Conservation (phyloP, 73 alveolate genomes). For the Effrenium voratum region DNA sequence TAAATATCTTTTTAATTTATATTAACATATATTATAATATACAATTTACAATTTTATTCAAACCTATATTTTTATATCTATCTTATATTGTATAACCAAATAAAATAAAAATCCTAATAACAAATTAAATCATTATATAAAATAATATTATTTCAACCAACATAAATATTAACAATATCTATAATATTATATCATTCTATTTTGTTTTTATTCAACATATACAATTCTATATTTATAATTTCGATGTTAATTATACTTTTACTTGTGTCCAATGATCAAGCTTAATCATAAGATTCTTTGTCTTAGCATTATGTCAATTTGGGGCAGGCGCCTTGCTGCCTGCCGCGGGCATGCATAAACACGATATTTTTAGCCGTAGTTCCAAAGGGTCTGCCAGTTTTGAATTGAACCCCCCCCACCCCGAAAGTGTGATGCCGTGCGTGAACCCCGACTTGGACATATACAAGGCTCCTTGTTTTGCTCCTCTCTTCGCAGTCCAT, state of each 20-base stretch:
- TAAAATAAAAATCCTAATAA: background rate
- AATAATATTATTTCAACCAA: background rate
- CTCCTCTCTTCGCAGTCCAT: too few species aligned
- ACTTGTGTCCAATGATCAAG: background rate
- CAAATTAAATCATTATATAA: too few species aligned
- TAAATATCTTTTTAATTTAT: background rate
- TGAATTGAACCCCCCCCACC: background rate
- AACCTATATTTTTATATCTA: background rate
- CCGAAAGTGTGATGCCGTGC: background rate
- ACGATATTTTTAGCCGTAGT: too few species aligned
- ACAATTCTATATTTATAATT: too few species aligned
- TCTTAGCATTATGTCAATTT: conserved; percentile 18
- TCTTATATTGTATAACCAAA: background rate
- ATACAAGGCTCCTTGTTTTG: too few species aligned
- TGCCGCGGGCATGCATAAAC: background rate
- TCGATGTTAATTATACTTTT: background rate
- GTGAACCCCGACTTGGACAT: background rate
- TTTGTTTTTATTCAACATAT: background rate
- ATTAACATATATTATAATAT: background rate
- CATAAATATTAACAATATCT: background rate
- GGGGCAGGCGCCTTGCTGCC: conserved; percentile 43
- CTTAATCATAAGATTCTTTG: background rate
- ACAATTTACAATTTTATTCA: background rate
- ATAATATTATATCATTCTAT: background rate
- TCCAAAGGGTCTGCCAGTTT: background rate